phyloP scores from a whole-genome alignment of 2,329 filamentous ascomycete genomes.

The Pseudovirgaria hyperparasitica region DNA sequence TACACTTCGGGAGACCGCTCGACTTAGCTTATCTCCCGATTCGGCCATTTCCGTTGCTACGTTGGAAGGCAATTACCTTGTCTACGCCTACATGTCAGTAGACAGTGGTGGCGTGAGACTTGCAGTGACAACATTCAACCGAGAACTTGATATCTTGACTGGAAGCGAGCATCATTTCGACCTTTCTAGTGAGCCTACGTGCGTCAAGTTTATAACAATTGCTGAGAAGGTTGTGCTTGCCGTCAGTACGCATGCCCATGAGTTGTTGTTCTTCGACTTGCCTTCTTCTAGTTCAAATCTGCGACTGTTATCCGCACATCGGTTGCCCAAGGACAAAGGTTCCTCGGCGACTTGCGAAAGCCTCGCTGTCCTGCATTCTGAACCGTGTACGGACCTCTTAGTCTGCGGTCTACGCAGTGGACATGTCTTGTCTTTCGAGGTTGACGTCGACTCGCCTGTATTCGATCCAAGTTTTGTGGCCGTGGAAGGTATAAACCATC shows the following conservation, averaged over 20 bases:
- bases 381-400: slow-evolving; percentile 8
- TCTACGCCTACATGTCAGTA: neutral
- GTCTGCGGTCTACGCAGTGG: slow-evolving; percentile 26
- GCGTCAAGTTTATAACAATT: slow-evolving; percentile 17
- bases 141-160: neutral
- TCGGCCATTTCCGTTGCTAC: slow-evolving; percentile 9
- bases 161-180: neutral
- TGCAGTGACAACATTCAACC: slow-evolving; percentile 5
- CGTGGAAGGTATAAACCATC: neutral
- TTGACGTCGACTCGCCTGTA: slow-evolving; percentile 1
- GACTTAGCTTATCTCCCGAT: slow-evolving; percentile 10
- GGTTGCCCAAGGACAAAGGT: too few species aligned
- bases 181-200: slow-evolving; percentile 19
- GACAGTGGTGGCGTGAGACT: slow-evolving; percentile 1
- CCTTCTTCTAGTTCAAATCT: slow-evolving; percentile 5
- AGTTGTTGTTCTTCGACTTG: slow-evolving; percentile 11
- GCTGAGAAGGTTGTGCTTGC: slow-evolving; percentile 12
- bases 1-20: slow-evolving; percentile 6
- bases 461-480: neutral
- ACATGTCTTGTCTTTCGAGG: slow-evolving; percentile 10
- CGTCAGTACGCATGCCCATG: slow-evolving; percentile 14
- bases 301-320: slow-evolving; percentile 3
- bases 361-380: slow-evolving; percentile 11
- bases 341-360: slow-evolving; percentile 20
- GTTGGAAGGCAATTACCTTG: slow-evolving; percentile 7